Base-by-base conservation (phyloP, 2,329 filamentous ascomycete genomes). In the Gyromitra esculenta region DNA sequence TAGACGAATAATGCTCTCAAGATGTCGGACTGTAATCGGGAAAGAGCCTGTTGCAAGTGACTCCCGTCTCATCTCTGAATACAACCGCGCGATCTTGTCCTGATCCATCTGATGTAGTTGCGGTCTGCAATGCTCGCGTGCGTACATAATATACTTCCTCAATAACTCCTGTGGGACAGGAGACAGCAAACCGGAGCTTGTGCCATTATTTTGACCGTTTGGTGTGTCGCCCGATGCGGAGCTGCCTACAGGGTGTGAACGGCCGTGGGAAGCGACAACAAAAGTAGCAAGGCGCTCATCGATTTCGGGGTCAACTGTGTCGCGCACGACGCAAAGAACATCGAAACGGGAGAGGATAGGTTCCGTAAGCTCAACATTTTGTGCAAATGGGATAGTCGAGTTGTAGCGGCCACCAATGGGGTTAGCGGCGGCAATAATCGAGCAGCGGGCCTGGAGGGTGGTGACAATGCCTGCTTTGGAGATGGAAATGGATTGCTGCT, bases 401-500 rank as follows among this genome's bases (percentile, higher is more conserved):
- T 98, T 98, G 86, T 99, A 99, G 57, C 96, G 92, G 25, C 96
- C 96, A 60, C 94, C 95, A 77, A 97, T 95, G 0, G 96, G 96
- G 84, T 99, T 99, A 81, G 96, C 96, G 0, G 96, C 96, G 15
- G 96, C 96, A 79, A 99, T 94, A 80, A 99, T 96, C 69, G 94
- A 94, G 83, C 96, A 99, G 50, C 96, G 91, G 56, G 96, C 96
- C 84, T 99, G 95, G 0, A 99, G 87, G 0, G 96, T 98, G 0
- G 96, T 99, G 56, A 99, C 96, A 77, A 99, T 99, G 84, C 96
- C 96, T 0, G 96, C 96, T 83, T 99, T 99, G 79, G 94, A 97
- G 82, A 99, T 99, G 77, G 95, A 98, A 80, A 99, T 99, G 0
- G 96, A 99, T 85, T 99, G 96, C 84, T 99, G 96, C 84, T 99